Base-by-base conservation (phyloP, 1,139 yeast species). In the Saccharomyces pastorianus region DNA sequence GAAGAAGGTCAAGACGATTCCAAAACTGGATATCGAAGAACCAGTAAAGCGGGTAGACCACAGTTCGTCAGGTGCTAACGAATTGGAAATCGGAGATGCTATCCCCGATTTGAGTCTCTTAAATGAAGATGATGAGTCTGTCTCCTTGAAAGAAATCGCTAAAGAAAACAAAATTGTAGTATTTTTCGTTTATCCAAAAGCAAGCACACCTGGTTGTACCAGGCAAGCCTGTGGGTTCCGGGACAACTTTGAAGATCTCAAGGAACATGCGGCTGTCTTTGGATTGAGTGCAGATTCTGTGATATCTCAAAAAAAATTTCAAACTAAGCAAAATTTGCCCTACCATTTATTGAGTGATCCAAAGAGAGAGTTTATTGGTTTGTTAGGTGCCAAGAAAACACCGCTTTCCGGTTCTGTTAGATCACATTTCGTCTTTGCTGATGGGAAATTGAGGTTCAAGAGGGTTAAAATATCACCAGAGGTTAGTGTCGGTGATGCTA, bases 141-240 rank as follows among this genome's bases (percentile, higher is more conserved):
- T 90, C 49, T 72, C 78, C 38, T 72, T 87, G 61, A 67, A 64
- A 28, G 75, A 79, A 17, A 73, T 78, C 17, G 81, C 84, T 6
- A 62, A 71, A 20, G 71, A 76, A 11, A 71, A 80, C 48, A 78
- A 78, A 56, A 76, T 80, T 50, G 72, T 85, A 63, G 78, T 88
- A 52, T 79, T 86, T 47, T 86, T 86, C 68, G 81, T 96, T n/a
- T 93, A 90, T 67, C 98, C 99, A 53, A 86, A 80, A 66, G 99
- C 98, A 0, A 83, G 86, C 38, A 93, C 99, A 0, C 96, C 97
- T 1, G 98, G 98, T 1, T 91, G 98, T 71, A 90, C 95, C 0
- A 80, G 90, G 64, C 99, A 93, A 73, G 97, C 90, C 1, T 80
- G 88, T 70, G 97, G 96, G 0, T 93, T 87, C 70, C 83, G 93